Evolutionary conservation across 192 early-diverging fungal species (phyloP).

Genomic region (Pilobolus umbonatus): DNA sequence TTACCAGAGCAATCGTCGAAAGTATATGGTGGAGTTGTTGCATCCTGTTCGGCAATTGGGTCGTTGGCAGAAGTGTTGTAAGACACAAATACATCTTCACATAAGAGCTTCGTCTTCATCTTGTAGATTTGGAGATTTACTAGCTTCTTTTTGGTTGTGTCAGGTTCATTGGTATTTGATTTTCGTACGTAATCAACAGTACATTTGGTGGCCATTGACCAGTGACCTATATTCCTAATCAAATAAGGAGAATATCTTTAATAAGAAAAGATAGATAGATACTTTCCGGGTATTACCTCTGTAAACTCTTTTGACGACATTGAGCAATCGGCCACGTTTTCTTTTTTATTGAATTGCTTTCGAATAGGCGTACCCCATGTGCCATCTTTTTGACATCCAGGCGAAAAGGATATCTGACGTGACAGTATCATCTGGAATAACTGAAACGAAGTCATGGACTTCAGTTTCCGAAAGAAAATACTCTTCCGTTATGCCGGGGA

Average conservation of each 20-base stretch:
- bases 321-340: constrained; percentile 16
- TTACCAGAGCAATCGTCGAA: constrained; percentile 23
- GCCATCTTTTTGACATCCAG: no score
- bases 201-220: constrained; percentile 24
- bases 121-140: constrained; percentile 27
- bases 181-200: constrained; percentile 23
- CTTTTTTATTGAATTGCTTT: constrained; percentile 14
- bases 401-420: no score
- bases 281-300: constrained; percentile 15
- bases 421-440: no score
- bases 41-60: constrained; percentile 19
- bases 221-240: constrained; percentile 20
- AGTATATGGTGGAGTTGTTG: constrained; percentile 11
- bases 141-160: constrained; percentile 22
- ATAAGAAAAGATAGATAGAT: constrained; percentile 7
- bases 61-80: constrained; percentile 20
- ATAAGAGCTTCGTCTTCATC: constrained; percentile 25
- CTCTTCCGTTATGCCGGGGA: no score
- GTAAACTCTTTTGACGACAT: constrained; percentile 17
- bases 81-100: constrained; percentile 27
- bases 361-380: constrained; percentile 14
- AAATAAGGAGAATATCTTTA: constrained; percentile 17
- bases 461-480: no score
- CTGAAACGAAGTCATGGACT: no score
- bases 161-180: constrained; percentile 21